Conservation (phyloP, 169 alveolate species). For the Plasmodium knowlesi region DNA sequence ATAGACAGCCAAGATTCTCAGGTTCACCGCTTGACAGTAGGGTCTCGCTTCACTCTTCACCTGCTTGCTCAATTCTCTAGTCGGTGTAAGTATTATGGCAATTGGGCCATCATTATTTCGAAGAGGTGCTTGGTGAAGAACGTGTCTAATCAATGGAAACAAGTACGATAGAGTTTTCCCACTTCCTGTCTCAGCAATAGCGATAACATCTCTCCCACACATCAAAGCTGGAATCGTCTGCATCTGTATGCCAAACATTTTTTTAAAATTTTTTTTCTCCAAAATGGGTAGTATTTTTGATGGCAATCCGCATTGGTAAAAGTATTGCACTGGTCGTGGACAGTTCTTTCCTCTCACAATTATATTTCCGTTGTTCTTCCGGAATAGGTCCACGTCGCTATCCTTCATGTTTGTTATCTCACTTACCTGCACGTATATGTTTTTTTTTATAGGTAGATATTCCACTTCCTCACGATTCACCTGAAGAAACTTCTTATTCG, state of each 20-base stretch:
- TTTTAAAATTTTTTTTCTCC: conserved; percentile 91
- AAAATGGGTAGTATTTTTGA: conserved; percentile 91
- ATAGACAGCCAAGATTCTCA: conserved; percentile 90
- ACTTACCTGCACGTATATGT: conserved; percentile 89
- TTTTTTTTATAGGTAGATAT: conserved; percentile 89
- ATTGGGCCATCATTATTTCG: conserved; percentile 94
- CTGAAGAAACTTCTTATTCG: conserved; percentile 86
- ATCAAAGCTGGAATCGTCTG: conserved; percentile 95
- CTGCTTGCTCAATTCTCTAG: conserved; percentile 95
- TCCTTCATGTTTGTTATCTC: conserved; percentile 90
- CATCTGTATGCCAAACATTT: conserved; percentile 98
- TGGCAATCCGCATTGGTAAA: conserved; percentile 98
- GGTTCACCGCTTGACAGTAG: conserved; percentile 85
- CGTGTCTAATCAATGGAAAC: conserved; percentile 97
- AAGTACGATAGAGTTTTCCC: conserved; percentile 98
- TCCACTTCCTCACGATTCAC: conserved; percentile 89
- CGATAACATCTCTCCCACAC: conserved; percentile 97
- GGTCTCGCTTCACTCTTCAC: conserved; percentile 90
- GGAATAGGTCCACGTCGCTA: conserved; percentile 91
- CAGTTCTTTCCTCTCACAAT: conserved; percentile 94
- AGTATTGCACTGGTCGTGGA: conserved; percentile 95
- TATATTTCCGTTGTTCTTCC: conserved; percentile 91
- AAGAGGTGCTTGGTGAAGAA: conserved; percentile 88
- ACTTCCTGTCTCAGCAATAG: conserved; percentile 99
- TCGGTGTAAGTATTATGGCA: conserved; percentile 93